Conservation (phyloP, 2,329 filamentous ascomycete genomes). For the Gnomoniopsis smithogilvyi region DNA sequence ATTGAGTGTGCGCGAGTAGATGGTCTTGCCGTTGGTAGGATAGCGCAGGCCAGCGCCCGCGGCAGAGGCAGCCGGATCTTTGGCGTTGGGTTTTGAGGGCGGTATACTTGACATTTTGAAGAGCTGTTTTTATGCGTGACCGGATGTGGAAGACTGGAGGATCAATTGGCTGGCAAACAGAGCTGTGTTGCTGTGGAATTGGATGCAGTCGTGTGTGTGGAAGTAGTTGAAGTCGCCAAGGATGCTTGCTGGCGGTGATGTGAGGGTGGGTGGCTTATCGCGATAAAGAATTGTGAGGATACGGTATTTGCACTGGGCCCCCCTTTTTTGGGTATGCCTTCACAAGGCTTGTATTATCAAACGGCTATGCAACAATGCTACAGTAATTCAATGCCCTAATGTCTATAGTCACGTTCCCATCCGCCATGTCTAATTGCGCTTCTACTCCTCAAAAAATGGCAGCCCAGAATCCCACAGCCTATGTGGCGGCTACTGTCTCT, state of each 20-base stretch:
- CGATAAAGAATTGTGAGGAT: not conserved
- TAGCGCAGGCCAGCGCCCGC: slow-evolving; percentile 65
- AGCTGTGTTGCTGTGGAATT: not conserved
- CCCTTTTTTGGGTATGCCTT: no score
- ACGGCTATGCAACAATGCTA: not conserved
- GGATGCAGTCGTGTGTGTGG: not conserved
- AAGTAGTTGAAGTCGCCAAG: not conserved
- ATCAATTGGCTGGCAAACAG: not conserved
- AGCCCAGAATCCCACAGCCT: not conserved
- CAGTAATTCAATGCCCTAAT: not conserved
- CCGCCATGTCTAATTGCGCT: not conserved
- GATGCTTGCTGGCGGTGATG: not conserved
- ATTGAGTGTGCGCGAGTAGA: slow-evolving; percentile 95
- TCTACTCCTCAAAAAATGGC: not conserved
- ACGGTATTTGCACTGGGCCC: not conserved
- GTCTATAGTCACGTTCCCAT: not conserved
- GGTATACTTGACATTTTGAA: slow-evolving; percentile 49
- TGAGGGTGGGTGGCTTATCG: slow-evolving; percentile 5
- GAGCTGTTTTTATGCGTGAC: not conserved
- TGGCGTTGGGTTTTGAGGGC: slow-evolving; percentile 40
- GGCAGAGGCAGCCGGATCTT: slow-evolving; percentile 37
- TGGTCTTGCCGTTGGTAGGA: slow-evolving; percentile 91
- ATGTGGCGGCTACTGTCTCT: not conserved
- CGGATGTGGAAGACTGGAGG: not conserved
- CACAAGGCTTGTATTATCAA: not conserved